These are phyloP conservation scores for Nemania sp. DNA, from an alignment of 2,329 filamentous ascomycete species.

Conservation along the genomic window DNA sequence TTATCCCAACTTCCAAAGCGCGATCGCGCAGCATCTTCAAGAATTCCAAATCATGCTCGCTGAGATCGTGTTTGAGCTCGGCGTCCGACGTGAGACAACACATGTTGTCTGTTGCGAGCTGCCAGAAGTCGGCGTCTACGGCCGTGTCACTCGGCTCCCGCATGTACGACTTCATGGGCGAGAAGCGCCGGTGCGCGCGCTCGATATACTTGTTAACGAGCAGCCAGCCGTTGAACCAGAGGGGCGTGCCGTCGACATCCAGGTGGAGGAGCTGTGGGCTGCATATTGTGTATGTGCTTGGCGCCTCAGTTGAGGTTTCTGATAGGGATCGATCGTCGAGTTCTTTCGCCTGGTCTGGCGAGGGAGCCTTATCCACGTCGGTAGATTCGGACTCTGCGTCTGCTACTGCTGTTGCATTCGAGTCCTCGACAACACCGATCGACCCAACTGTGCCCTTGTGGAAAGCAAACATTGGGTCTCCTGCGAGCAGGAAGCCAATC, in stretches of 20 bases:
- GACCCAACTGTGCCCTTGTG: slow-evolving; percentile 45
- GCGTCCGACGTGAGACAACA: slow-evolving; percentile 41
- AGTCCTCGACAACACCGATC: slow-evolving; percentile 38
- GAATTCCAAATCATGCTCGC: slow-evolving; percentile 31
- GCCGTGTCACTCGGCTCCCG: slow-evolving; percentile 34
- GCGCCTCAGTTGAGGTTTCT: not conserved
- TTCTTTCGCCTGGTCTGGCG: not conserved
- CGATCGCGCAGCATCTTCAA: slow-evolving; percentile 39
- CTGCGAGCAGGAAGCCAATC: slow-evolving; percentile 51
- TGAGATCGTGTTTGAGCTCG: slow-evolving; percentile 31
- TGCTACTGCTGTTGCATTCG: not conserved
- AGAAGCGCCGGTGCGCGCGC: slow-evolving; percentile 40
- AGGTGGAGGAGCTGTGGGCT: slow-evolving; percentile 51
- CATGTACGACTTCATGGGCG: slow-evolving; percentile 42
- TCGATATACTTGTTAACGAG: slow-evolving; percentile 48
- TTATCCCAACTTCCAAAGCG: slow-evolving; percentile 22
- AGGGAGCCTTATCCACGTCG: not conserved
- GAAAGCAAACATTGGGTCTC: slow-evolving; percentile 48
- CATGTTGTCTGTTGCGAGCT: slow-evolving; percentile 41
- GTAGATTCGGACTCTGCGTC: not conserved
- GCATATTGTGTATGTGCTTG: slow-evolving; percentile 44
- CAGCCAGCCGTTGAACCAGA: slow-evolving; percentile 54
- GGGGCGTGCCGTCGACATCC: slow-evolving; percentile 43
- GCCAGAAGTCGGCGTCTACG: slow-evolving; percentile 36
- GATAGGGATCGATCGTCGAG: not conserved